phyloP scores from a whole-genome alignment of 495 filamentous ascomycete species.

The Xylaria longipes region DNA sequence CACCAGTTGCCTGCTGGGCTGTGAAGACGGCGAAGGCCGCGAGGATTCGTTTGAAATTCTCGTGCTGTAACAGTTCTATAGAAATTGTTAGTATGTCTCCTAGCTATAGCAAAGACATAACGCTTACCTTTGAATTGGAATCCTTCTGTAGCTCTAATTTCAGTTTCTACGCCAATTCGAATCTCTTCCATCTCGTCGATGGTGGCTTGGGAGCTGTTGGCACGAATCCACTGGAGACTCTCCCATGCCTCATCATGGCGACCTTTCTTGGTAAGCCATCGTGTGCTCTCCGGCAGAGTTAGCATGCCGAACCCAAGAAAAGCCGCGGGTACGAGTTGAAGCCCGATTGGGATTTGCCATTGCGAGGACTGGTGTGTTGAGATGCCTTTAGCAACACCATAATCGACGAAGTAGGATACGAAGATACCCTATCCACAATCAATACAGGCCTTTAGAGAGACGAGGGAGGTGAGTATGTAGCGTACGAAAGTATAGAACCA shows the following conservation, averaged over 20 bases:
- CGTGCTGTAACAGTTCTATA: slow-evolving; percentile 42
- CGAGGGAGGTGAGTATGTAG: neutral
- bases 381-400: slow-evolving; percentile 48
- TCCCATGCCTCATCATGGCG: slow-evolving; percentile 54
- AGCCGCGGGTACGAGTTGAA: slow-evolving; percentile 55
- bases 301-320: slow-evolving; percentile 54
- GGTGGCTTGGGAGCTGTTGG: slow-evolving; percentile 43
- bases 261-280: slow-evolving; percentile 59
- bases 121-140: slow-evolving; percentile 33
- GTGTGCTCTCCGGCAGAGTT: slow-evolving; percentile 53
- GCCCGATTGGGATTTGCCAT: slow-evolving; percentile 61
- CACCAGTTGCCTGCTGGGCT: slow-evolving; percentile 52
- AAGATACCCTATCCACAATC: slow-evolving; percentile 50
- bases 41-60: slow-evolving; percentile 45
- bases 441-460: neutral
- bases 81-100: neutral
- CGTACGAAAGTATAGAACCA: slow-evolving; percentile 48
- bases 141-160: slow-evolving; percentile 36
- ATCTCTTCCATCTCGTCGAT: slow-evolving; percentile 52
- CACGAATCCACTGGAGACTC: slow-evolving; percentile 57
- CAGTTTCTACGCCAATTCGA: slow-evolving; percentile 47
- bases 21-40: slow-evolving; percentile 58
- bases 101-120: neutral
- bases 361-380: slow-evolving; percentile 44
- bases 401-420: slow-evolving; percentile 60